Evolutionary conservation across 805 yeast genomes (phyloP), one percentile per base, ranked within the genome.

Genomic region (Alloascoidea africana): DNA sequence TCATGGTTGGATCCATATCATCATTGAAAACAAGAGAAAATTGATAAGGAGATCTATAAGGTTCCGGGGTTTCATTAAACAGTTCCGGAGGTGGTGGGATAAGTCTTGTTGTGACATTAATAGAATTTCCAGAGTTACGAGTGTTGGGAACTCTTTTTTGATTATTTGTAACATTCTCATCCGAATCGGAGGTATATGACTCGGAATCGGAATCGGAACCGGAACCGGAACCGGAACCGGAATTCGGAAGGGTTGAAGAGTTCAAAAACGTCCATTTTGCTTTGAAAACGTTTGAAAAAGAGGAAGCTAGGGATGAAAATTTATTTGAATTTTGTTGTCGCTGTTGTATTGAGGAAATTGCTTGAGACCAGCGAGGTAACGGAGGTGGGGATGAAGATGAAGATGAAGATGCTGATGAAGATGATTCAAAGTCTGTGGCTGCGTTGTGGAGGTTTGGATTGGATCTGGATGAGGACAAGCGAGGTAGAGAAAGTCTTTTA

Each of bases 61-160:
- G 30, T 23, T 23, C 30, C n/a, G 30, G 30, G n/a, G 30, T 23
- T 23, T 23, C 13, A 23, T 23, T 8, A n/a, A 23, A 23, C 8
- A 23, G 8, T 23, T 23, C 30, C n/a, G 30, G 30, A 23, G 30
- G 30, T 8, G 30, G 30, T 23, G 30, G 30, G n/a, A 23, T 23
- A 8, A 23, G n/a, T 23, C n/a, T 23, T 8, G 30, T 23, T 8
- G 30, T 23, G 30, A 23, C 8, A 23, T 23, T 23, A n/a, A n/a
- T n/a, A n/a, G n/a, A n/a, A n/a, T n/a, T n/a, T n/a, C n/a, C n/a
- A n/a, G n/a, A n/a, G n/a, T n/a, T n/a, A n/a, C n/a, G n/a, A n/a
- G n/a, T n/a, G n/a, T n/a, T n/a, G n/a, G n/a, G n/a, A n/a, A n/a
- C n/a, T n/a, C n/a, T n/a, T n/a, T n/a, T n/a, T n/a, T n/a, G n/a